A percentile compares a stretch with the other conserved stretches of the same genome.
Conservation (phyloP, 345 rosid genomes). For the Noccaea caerulescens region DNA sequence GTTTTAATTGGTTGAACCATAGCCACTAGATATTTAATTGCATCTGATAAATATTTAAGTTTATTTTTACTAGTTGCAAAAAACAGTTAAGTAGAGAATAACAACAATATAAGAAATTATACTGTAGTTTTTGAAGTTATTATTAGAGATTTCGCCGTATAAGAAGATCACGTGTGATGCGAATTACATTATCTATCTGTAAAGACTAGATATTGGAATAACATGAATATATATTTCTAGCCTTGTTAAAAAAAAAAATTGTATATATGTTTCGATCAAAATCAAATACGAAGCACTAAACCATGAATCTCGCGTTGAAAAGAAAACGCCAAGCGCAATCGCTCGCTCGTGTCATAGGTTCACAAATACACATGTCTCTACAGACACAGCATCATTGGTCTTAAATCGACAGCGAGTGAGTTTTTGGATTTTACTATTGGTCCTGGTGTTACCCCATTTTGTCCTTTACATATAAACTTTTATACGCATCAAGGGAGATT, state of each 20-base stretch:
- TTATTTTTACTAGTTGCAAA: neutral
- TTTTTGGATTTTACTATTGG: conserved; percentile 39
- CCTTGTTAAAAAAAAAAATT: no score
- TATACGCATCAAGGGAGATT: conserved; percentile 9
- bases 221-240: no score
- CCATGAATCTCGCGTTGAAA: conserved; percentile 2
- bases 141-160: neutral
- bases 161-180: neutral
- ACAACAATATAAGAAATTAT: neutral
- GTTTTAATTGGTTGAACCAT: conserved; percentile 19
- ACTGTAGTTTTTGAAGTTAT: no score
- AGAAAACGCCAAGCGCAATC: conserved; percentile 31
- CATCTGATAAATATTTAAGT: neutral
- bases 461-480: conserved; percentile 23
- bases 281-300: conserved; percentile 1
- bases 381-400: conserved; percentile 37
- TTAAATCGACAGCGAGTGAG: conserved; percentile 37
- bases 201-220: no score
- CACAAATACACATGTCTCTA: conserved; percentile 41
- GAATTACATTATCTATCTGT: no score
- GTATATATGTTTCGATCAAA: neutral
- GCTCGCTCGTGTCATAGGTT: conserved; percentile 32
- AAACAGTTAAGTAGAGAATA: neutral
- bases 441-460: conserved; percentile 23
- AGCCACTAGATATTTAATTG: neutral